Evolutionary conservation across 352 stramenopile species (phyloP).

Genomic region (Aphanomyces invadans): DNA sequence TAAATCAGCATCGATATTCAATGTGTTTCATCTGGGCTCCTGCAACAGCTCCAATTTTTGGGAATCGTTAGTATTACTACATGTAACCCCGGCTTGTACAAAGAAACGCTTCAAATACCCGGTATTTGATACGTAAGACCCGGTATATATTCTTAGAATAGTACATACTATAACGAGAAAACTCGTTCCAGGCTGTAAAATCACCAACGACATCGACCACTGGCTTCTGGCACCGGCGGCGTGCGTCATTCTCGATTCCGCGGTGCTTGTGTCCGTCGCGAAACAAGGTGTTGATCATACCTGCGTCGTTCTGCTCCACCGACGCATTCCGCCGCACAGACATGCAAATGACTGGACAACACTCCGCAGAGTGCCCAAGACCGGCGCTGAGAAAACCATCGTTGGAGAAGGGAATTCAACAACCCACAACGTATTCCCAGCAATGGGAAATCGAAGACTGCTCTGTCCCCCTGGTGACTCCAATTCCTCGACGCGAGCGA

Average conservation of each 20-base stretch:
- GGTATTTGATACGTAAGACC: not conserved
- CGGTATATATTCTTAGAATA: not conserved
- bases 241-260: not conserved
- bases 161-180: conserved; percentile 2
- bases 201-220: not conserved
- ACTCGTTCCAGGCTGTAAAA: not conserved
- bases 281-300: not conserved
- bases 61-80: too few relatives aligned
- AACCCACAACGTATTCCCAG: not conserved
- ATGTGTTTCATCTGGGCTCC: too few relatives aligned
- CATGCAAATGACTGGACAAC: not conserved
- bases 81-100: too few relatives aligned
- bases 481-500: not conserved
- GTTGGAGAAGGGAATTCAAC: not conserved
- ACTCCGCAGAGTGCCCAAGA: not conserved
- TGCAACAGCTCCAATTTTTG: too few relatives aligned
- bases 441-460: conserved; percentile 8
- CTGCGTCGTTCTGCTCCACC: not conserved
- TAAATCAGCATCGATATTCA: too few relatives aligned
- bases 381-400: not conserved
- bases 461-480: not conserved
- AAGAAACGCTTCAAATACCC: too few relatives aligned
- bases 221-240: not conserved
- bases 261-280: not conserved
- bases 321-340: not conserved